phyloP scores from a whole-genome alignment of 106 monocot genomes.

The Xerophyta viscosa region DNA sequence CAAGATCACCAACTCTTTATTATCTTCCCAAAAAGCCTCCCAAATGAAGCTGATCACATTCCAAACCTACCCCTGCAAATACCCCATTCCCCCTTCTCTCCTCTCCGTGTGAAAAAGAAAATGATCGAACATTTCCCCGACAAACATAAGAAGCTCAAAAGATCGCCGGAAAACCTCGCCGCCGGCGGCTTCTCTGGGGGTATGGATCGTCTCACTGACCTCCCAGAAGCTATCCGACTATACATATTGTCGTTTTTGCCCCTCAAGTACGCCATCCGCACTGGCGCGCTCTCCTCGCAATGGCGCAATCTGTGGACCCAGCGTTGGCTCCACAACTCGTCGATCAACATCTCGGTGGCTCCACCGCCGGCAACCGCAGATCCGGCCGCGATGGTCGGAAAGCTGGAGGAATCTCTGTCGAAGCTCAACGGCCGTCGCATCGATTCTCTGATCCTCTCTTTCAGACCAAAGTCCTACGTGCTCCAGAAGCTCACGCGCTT shows the following conservation, averaged over 20 bases:
- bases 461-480: neutral
- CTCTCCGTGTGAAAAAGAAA: too few relatives aligned
- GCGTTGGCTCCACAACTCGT: neutral
- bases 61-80: too few relatives aligned
- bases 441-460: neutral
- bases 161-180: too few relatives aligned
- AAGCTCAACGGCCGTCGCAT: neutral
- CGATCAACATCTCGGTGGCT: neutral
- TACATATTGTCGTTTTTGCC: neutral
- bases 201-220: neutral
- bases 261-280: conserved; percentile 2
- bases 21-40: too few relatives aligned
- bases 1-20: too few relatives aligned
- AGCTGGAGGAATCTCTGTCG: neutral
- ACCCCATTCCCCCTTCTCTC: too few relatives aligned
- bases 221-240: neutral
- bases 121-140: too few relatives aligned
- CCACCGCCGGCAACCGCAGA: neutral
- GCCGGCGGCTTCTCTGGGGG: neutral
- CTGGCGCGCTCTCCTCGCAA: neutral
- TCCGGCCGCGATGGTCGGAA: neutral
- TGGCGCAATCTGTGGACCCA: neutral
- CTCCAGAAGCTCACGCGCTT: neutral
- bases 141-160: too few relatives aligned
- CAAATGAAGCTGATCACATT: too few relatives aligned